Evolutionary conservation across 1,284 basidiomycete genomes (phyloP).

Genomic region (Lentinula novae-zelandiae): DNA sequence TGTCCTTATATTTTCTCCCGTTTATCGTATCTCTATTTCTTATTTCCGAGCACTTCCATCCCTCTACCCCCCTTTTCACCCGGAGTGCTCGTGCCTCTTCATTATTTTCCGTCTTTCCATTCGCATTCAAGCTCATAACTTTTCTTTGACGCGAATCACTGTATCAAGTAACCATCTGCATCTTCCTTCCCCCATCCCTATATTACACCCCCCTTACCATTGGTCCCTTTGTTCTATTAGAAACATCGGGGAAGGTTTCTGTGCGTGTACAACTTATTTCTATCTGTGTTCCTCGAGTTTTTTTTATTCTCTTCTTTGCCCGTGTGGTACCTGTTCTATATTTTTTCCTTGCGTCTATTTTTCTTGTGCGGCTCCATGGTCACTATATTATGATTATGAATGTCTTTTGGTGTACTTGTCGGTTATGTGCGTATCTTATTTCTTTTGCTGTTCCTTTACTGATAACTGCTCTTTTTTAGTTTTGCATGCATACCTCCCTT

Average conservation of each 20-base stretch:
- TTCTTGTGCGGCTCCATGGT: constrained; percentile 9
- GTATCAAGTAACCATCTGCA: constrained; percentile 14
- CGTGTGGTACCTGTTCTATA: constrained; percentile 12
- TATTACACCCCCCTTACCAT: neutral
- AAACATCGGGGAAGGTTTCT: neutral
- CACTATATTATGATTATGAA: constrained; percentile 12
- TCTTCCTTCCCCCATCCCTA: constrained; percentile 3
- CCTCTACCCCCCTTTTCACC: neutral
- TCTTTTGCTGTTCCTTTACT: neutral
- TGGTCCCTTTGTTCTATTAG: constrained; percentile 7
- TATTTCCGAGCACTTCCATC: constrained; percentile 3
- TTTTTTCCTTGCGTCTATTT: neutral
- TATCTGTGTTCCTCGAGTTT: constrained; percentile 3
- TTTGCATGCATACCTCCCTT: constrained; percentile 14
- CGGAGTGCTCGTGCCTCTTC: constrained; percentile 1
- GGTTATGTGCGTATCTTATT: constrained; percentile 9
- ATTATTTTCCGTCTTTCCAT: neutral
- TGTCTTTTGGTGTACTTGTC: constrained; percentile 14
- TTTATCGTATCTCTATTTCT: constrained; percentile 5
- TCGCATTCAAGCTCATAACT: constrained; percentile 1
- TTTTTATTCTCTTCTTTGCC: constrained; percentile 7
- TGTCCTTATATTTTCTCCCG: neutral
- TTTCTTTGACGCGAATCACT: constrained; percentile 11
- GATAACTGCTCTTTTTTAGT: neutral
- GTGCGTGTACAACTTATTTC: constrained; percentile 9